Evolutionary conservation across 306 rosid genomes (phyloP), one percentile per base, ranked within the genome.

Genomic region (Vigna nakashimae): DNA sequence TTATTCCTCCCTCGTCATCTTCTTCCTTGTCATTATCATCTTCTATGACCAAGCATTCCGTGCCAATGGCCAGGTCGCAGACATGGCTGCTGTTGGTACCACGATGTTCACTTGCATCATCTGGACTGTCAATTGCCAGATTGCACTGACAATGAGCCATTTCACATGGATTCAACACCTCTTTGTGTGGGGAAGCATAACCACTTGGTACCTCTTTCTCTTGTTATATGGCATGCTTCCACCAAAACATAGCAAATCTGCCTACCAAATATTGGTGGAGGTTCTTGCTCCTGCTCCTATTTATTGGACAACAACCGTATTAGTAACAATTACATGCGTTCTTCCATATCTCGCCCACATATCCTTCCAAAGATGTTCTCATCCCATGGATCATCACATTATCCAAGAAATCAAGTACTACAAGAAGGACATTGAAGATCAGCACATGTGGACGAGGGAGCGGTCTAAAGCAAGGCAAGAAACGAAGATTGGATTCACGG

Each of bases 91-190:
- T 34, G 90, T 96, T 34, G 99, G 98, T 51, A 91, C 98, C 9
- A 87, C 90, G 2, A 96, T 96, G 99, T 96, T 96, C 85, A 90
- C 98, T 13, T 89, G 98, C 90, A 86, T 96, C 75, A 80, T 96
- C 73, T 96, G 99, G 93, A 90, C 93, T 2, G 98, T 96, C 43
- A 96, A 96, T 85, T 87, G 93, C 91, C 99, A 96, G 85, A 91
- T 96, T 80, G 98, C 99, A 7, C 87, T 96, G 81, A 90, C 91
- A 20, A 96, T 93, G 97, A 90, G 97, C 89, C 99, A 96, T 86
- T 89, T 96, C 79, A 96, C 99, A 43, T 92, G 99, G 99, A 96
- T 96, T 76, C 99, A 96, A 74, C 97, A 92, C 81, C 82, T 90
- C 72, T 75, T 92, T 34, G 96, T 96, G 55, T 88, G 96, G 97